Conservation (phyloP, 1,284 basidiomycete species). For the Sporisorium iseilematis-ciliati region DNA sequence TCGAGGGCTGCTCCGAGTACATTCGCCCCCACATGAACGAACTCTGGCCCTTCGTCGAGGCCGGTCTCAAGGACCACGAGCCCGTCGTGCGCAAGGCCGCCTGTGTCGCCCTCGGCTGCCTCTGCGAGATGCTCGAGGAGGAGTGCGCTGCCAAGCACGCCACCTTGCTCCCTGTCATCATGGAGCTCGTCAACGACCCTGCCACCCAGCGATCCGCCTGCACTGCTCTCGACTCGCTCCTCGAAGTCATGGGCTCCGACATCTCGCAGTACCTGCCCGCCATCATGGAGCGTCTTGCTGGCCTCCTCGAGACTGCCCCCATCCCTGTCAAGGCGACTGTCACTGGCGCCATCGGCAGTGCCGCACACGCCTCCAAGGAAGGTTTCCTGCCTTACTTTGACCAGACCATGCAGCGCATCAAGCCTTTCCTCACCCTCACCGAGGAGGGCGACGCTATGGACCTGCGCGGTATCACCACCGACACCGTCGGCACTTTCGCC, state of each 20-base stretch:
- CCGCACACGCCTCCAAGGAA: conserved; percentile 95
- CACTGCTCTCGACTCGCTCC: conserved; percentile 93
- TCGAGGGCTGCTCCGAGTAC: conserved; percentile 98
- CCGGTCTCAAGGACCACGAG: conserved; percentile 86
- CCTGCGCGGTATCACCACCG: conserved; percentile 96
- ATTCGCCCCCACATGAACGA: conserved; percentile 93
- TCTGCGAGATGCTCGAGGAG: conserved; percentile 98
- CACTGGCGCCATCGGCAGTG: conserved; percentile 96
- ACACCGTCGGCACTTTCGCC: conserved; percentile 96
- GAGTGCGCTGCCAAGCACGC: conserved; percentile 88
- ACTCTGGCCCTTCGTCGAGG: conserved; percentile 95
- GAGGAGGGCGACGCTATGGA: conserved; percentile 84
- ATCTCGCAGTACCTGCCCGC: conserved; percentile 91
- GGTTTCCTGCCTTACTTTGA: conserved; percentile 95
- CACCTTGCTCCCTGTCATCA: conserved; percentile 80
- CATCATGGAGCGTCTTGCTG: conserved; percentile 94
- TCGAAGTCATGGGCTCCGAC: conserved; percentile 92
- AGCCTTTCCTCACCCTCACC: conserved; percentile 84
- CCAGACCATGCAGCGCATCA: conserved; percentile 88
- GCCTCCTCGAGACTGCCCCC: conserved; percentile 87
- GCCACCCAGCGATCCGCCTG: conserved; percentile 91
- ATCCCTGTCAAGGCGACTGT: conserved; percentile 92
- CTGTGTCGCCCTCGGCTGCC: conserved; percentile 92
- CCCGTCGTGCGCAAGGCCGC: conserved; percentile 91
- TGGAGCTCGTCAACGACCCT: conserved; percentile 82